phyloP scores from a whole-genome alignment of 441 rosid genomes.

The Biscutella laevigata region DNA sequence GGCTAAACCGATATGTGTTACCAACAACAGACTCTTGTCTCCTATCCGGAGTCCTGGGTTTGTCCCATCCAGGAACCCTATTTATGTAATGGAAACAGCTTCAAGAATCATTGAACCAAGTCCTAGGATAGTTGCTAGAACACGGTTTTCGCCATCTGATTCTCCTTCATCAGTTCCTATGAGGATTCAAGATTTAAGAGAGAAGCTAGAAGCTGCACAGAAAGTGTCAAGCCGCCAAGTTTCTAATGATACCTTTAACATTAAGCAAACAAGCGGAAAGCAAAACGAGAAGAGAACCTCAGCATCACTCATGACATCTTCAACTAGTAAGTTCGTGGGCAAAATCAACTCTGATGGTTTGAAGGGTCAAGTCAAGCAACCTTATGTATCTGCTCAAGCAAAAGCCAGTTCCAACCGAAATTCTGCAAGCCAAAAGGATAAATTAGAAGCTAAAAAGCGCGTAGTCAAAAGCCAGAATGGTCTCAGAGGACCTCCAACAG shows the following conservation, averaged over 20 bases:
- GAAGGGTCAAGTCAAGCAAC: slow-evolving; percentile 40
- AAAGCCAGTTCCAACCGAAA: slow-evolving; percentile 26
- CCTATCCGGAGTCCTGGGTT: slow-evolving; percentile 52
- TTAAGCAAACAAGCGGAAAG: slow-evolving; percentile 11
- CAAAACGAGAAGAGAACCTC: slow-evolving; percentile 22
- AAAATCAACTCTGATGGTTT: slow-evolving; percentile 31
- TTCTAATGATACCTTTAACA: slow-evolving; percentile 20
- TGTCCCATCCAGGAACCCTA: slow-evolving; percentile 42
- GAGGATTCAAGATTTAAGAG: slow-evolving; percentile 65
- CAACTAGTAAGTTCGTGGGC: slow-evolving; percentile 27
- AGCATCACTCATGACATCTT: slow-evolving; percentile 7
- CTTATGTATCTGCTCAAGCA: slow-evolving; percentile 35
- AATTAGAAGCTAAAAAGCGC: slow-evolving; percentile 29
- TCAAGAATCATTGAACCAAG: slow-evolving; percentile 66
- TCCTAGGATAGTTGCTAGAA: slow-evolving; percentile 38
- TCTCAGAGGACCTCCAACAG: slow-evolving; percentile 34
- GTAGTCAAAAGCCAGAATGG: slow-evolving; percentile 27
- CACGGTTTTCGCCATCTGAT: slow-evolving; percentile 34
- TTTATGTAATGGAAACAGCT: slow-evolving; percentile 70
- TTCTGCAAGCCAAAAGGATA: slow-evolving; percentile 37
- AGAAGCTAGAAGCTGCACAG: slow-evolving; percentile 61
- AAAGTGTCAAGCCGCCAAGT: slow-evolving; percentile 35
- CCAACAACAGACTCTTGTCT: slow-evolving; percentile 44
- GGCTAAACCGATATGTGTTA: slow-evolving; percentile 50
- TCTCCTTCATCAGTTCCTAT: slow-evolving; percentile 48